Percentiles rank a stretch among this genome's conserved stretches.
Evolutionary conservation across 192 early-diverging fungal species (phyloP).

Genomic region (Coemansia sp.): DNA sequence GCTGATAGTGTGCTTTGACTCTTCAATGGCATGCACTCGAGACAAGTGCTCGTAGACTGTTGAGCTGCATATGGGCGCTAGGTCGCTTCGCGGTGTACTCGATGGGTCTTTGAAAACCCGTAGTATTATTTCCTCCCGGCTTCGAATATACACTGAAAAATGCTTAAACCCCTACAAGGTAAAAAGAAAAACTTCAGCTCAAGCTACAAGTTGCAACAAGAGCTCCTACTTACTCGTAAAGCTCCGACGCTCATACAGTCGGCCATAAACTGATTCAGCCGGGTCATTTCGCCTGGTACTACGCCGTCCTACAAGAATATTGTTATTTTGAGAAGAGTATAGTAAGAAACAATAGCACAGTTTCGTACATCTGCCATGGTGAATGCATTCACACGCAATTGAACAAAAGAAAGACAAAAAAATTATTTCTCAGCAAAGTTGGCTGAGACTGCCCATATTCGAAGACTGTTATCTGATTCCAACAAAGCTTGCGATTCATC

Average conservation of each 20-base stretch:
- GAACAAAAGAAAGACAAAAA: neutral
- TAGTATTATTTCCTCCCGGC: constrained; percentile 67
- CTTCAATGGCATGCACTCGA: constrained; percentile 26
- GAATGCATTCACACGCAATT: neutral
- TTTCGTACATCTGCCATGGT: constrained; percentile 3
- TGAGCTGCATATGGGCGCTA: constrained; percentile 49
- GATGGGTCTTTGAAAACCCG: constrained; percentile 57
- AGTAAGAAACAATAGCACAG: too few species aligned
- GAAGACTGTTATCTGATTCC: too few species aligned
- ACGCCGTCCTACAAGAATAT: constrained; percentile 41
- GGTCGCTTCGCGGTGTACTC: constrained; percentile 17
- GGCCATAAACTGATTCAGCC: constrained; percentile 61
- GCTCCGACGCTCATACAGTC: constrained; percentile 68
- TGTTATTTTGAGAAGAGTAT: too few species aligned
- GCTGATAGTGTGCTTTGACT: constrained; percentile 20
- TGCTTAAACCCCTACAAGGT: constrained; percentile 61
- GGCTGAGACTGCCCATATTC: too few species aligned
- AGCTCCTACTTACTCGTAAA: too few species aligned
- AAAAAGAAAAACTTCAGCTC: too few species aligned
- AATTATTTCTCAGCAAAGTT: neutral
- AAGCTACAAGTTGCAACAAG: too few species aligned
- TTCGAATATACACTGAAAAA: constrained; percentile 64
- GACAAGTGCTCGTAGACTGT: constrained; percentile 49
- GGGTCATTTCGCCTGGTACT: constrained; percentile 47
- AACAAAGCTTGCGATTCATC: too few species aligned